These are phyloP conservation scores for Carallia brachiata DNA, from an alignment of 345 rosid species.

Conservation along the genomic window DNA sequence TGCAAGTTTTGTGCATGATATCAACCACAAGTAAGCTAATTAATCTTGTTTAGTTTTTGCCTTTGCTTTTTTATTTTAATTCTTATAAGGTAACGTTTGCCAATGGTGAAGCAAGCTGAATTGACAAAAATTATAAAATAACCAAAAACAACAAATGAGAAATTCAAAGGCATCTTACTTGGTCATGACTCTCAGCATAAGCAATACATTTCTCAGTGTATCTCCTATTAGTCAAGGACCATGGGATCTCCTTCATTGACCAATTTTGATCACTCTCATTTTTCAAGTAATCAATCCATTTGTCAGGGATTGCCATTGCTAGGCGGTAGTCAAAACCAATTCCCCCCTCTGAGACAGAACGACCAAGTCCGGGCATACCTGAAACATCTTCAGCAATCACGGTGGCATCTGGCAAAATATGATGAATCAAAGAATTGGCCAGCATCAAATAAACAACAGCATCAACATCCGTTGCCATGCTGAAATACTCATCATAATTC, in stretches of 20 bases:
- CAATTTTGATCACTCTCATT: conserved; percentile 71
- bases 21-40: neutral
- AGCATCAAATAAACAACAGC: conserved; percentile 78
- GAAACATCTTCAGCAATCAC: conserved; percentile 85
- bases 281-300: conserved; percentile 76
- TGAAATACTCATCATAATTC: conserved; percentile 61
- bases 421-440: conserved; percentile 60
- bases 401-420: conserved; percentile 61
- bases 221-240: conserved; percentile 71
- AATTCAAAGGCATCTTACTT: conserved; percentile 37
- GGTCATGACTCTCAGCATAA: conserved; percentile 88
- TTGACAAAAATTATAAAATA: neutral
- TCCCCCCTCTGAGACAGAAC: conserved; percentile 59
- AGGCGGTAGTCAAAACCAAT: conserved; percentile 71
- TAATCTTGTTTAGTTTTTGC: neutral
- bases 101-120: neutral
- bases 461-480: conserved; percentile 70
- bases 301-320: conserved; percentile 83
- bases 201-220: conserved; percentile 69
- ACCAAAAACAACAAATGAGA: conserved; percentile 8
- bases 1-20: too few relatives aligned
- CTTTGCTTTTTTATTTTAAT: neutral
- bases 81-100: neutral
- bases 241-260: conserved; percentile 62
- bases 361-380: conserved; percentile 81